phyloP scores from a whole-genome alignment of 768 basidiomycete genomes.

The Boletus sensibilis region DNA sequence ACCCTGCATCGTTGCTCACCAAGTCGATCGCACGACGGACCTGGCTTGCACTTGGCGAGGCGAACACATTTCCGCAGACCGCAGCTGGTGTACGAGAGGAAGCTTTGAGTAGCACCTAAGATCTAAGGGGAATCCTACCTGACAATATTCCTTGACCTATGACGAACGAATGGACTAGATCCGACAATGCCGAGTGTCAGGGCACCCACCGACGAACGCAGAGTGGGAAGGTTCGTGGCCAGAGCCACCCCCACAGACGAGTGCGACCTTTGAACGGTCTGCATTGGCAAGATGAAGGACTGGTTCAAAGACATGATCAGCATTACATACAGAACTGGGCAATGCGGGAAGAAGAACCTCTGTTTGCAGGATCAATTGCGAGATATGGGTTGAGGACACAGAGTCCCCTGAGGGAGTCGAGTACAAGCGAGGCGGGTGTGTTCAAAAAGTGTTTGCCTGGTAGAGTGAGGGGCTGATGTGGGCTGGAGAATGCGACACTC shows the following conservation, averaged over 20 bases:
- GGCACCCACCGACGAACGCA: slow-evolving; percentile 74
- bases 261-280: slow-evolving; percentile 65
- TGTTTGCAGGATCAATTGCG: slow-evolving; percentile 65
- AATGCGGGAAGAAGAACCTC: slow-evolving; percentile 45
- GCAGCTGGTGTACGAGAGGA: slow-evolving; percentile 47
- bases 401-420: slow-evolving; percentile 76
- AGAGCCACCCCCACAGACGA: slow-evolving; percentile 82
- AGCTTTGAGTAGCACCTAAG: background rate
- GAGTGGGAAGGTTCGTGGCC: slow-evolving; percentile 93
- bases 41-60: slow-evolving; percentile 85
- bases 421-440: slow-evolving; percentile 62
- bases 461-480: background rate
- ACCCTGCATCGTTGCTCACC: slow-evolving; percentile 72
- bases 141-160: slow-evolving; percentile 76
- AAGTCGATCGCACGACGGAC: slow-evolving; percentile 79
- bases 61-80: slow-evolving; percentile 87
- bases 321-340: no score
- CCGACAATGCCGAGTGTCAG: background rate
- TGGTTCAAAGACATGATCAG: slow-evolving; percentile 23
- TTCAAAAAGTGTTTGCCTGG: slow-evolving; percentile 76
- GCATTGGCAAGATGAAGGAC: slow-evolving; percentile 61
- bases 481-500: background rate
- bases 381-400: slow-evolving; percentile 69
- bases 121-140: slow-evolving; percentile 38
- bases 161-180: background rate